Percentiles rank a stretch among this genome's conserved stretches.
These are phyloP conservation scores for Coemansia sp. DNA, from an alignment of 192 early-diverging fungal genomes.

Conservation along the genomic window DNA sequence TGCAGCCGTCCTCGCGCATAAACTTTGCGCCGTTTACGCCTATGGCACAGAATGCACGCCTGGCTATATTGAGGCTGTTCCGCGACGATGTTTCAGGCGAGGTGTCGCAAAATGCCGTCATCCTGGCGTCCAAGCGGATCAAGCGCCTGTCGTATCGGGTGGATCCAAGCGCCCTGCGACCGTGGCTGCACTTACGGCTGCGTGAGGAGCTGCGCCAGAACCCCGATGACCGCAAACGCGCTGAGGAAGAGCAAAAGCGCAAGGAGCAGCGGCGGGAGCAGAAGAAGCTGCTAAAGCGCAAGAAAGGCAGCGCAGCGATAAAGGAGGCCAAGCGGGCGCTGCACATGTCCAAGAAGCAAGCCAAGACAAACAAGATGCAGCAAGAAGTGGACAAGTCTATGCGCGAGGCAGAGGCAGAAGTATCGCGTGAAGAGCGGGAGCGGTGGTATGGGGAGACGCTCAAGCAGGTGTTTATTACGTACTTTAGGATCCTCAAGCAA, in stretches of 20 bases:
- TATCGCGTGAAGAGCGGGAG: conserved; percentile 77
- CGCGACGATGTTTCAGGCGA: conserved; percentile 83
- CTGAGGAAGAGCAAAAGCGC: conserved; percentile 54
- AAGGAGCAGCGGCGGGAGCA: conserved; percentile 48
- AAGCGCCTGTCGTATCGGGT: conserved; percentile 76
- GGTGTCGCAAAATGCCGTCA: conserved; percentile 80
- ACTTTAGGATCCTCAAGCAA: conserved; percentile 93
- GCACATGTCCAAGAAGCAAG: conserved; percentile 71
- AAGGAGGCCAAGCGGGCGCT: conserved; percentile 56
- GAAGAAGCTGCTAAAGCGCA: conserved; percentile 35
- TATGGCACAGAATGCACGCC: conserved; percentile 69
- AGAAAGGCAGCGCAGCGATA: conserved; percentile 35
- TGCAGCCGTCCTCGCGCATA: conserved; percentile 63
- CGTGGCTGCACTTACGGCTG: conserved; percentile 79
- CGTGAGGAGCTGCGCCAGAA: conserved; percentile 73
- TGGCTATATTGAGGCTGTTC: conserved; percentile 78
- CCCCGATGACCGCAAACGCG: conserved; percentile 54
- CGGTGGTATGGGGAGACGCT: conserved; percentile 89
- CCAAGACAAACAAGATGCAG: conserved; percentile 55
- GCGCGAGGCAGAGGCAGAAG: conserved; percentile 88
- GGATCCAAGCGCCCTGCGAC: conserved; percentile 62
- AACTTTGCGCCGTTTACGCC: conserved; percentile 57
- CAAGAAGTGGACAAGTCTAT: conserved; percentile 53
- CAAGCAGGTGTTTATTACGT: conserved; percentile 89
- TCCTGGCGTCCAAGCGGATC: conserved; percentile 79